phyloP scores from a whole-genome alignment of 768 basidiomycete species.

The Sarcomyxa edulis region DNA sequence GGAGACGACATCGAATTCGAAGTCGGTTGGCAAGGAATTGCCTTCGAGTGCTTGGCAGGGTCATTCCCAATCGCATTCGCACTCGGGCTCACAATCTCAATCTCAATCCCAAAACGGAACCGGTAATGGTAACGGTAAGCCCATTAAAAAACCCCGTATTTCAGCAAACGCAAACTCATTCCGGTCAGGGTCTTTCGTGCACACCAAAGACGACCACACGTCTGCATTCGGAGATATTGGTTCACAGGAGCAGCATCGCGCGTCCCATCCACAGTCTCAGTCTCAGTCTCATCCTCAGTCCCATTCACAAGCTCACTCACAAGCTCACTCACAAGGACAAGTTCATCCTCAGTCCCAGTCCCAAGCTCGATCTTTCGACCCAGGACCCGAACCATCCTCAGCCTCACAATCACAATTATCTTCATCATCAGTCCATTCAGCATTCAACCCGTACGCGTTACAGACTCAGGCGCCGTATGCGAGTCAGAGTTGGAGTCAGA shows the following conservation, averaged over 20 bases:
- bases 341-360: too few species aligned
- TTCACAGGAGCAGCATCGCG: constrained; percentile 6
- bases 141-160: not conserved
- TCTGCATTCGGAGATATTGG: not conserved
- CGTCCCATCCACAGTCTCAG: constrained; percentile 13
- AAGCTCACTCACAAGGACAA: not conserved
- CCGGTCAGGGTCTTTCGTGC: not conserved
- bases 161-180: too few species aligned
- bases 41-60: too few species aligned
- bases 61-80: constrained; percentile 1
- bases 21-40: too few species aligned
- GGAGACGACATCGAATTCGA: too few species aligned
- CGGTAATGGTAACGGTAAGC: not conserved
- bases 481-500: constrained; percentile 37
- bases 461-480: constrained; percentile 53
- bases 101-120: not conserved
- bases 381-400: too few species aligned
- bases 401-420: too few species aligned
- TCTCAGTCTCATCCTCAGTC: constrained; percentile 15
- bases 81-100: constrained; percentile 7
- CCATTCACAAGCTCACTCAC: constrained; percentile 5
- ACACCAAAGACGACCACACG: not conserved
- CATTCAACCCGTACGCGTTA: constrained; percentile 34
- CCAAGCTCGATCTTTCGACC: too few species aligned
- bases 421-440: constrained; percentile 18